Evolutionary conservation across 805 yeast genomes (phyloP), one percentile per base, ranked within the genome.

Genomic region (Metschnikowia dekortorum): DNA sequence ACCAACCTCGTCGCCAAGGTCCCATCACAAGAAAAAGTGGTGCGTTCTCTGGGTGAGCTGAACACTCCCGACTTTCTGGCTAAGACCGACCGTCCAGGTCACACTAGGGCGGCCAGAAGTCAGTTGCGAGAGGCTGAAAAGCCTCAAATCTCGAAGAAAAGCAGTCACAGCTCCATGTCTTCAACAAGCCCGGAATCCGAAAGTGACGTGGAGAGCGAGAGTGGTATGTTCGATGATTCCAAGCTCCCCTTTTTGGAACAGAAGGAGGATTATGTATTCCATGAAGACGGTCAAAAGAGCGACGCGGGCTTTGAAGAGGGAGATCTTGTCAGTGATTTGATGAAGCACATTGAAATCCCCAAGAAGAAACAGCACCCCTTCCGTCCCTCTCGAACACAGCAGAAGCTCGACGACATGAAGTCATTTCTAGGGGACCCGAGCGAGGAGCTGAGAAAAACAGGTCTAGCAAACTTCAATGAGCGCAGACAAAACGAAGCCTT

Each of bases 401-500:
- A 66, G 47, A 70, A 66, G 47, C 44, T 67, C 9, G 55, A 71
- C 32, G 75, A 71, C 47, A 66, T 69, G 54, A 64, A 61, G 41
- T 67, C 68, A 31, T 57, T 70, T 34, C 53, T 51, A 14, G 42
- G 30, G 1, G 42, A 43, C 6, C 49, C 52, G 6, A 41, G 37
- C 14, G 37, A 37, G 8, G 49, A 38, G 8, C 34, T 9, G 26
- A 14, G 28, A n/a, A 34, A 18, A 38, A 22, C n/a, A 8, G 41
- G 34, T 16, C 11, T 34, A 13, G 35, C 13, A 14, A 60, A 58
- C 32, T 63, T 66, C 50, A 54, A 59, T 28, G 59, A 62, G 42
- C 66, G 61, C 44, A 70, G 70, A 28, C 75, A 70, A 49, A 65
- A 72, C 53, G 76, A 73, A 51, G 64, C 67, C 2, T 57, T 73